These are phyloP conservation scores for Acanthamoeba quina DNA, from an alignment of 208 protist genomes.

Conservation along the genomic window DNA sequence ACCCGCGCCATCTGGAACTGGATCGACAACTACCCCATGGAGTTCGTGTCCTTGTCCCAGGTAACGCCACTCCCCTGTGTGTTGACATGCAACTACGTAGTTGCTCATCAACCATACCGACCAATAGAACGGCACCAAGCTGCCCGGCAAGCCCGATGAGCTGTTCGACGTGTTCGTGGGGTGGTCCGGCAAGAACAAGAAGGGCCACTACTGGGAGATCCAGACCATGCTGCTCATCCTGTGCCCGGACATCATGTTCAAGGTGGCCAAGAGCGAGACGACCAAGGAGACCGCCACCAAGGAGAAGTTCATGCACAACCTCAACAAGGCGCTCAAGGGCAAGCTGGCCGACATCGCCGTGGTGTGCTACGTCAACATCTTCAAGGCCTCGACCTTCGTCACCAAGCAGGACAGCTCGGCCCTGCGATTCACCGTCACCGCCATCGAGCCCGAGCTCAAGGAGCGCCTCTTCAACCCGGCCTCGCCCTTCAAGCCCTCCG, in stretches of 20 bases:
- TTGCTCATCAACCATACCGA: neutral
- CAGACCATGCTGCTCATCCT: slow-evolving; percentile 83
- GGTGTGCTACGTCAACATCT: slow-evolving; percentile 82
- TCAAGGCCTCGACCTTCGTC: slow-evolving; percentile 83
- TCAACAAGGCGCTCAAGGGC: slow-evolving; percentile 77
- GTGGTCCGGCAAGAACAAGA: slow-evolving; percentile 80
- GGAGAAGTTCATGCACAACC: slow-evolving; percentile 77
- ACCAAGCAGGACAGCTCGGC: slow-evolving; percentile 80
- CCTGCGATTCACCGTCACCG: slow-evolving; percentile 80
- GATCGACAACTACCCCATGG: slow-evolving; percentile 82
- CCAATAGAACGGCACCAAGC: neutral
- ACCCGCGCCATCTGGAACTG: slow-evolving; percentile 79
- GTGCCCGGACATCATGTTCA: slow-evolving; percentile 82
- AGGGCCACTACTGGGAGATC: slow-evolving; percentile 79
- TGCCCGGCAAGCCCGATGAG: slow-evolving; percentile 64
- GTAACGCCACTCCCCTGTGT: neutral
- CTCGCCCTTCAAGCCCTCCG: neutral
- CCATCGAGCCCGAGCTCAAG: slow-evolving; percentile 80
- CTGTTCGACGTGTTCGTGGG: slow-evolving; percentile 80
- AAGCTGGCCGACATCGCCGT: slow-evolving; percentile 79
- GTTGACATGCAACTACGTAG: neutral
- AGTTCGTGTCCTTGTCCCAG: slow-evolving; percentile 78
- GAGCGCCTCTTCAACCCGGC: slow-evolving; percentile 77
- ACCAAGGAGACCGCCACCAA: slow-evolving; percentile 8
- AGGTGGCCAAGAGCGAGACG: slow-evolving; percentile 75